These are phyloP conservation scores for Alternaria consortialis DNA, from an alignment of 2,329 filamentous ascomycete genomes.

Conservation along the genomic window DNA sequence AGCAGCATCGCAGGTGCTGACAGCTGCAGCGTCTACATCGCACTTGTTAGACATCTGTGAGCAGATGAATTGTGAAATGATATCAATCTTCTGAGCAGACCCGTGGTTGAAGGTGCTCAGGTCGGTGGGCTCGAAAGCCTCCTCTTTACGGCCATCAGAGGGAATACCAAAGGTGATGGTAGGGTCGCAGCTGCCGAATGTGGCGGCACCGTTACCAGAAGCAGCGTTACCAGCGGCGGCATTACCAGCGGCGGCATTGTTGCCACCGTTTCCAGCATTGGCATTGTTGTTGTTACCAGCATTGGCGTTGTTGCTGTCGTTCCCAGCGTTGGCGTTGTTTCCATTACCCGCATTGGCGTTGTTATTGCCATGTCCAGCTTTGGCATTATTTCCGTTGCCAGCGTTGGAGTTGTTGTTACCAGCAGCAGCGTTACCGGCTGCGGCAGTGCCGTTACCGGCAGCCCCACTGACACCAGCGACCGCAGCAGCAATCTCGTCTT, in stretches of 20 bases:
- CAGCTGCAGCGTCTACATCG: slow-evolving; percentile 29
- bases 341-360: slow-evolving; percentile 16
- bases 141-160: slow-evolving; percentile 59
- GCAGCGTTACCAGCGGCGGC: slow-evolving; percentile 1
- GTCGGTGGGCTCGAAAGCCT: slow-evolving; percentile 56
- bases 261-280: not conserved
- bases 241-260: slow-evolving; percentile 3
- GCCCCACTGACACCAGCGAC: slow-evolving; percentile 49
- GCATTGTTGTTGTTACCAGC: not conserved
- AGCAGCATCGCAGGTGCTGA: slow-evolving; percentile 33
- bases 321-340: slow-evolving; percentile 7
- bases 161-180: slow-evolving; percentile 61
- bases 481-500: slow-evolving; percentile 62
- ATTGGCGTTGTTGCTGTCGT: not conserved
- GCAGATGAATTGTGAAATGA: slow-evolving; percentile 62
- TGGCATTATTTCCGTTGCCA: slow-evolving; percentile 25
- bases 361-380: slow-evolving; percentile 10
- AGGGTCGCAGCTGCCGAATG: slow-evolving; percentile 60
- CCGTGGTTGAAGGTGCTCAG: slow-evolving; percentile 61
- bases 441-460: slow-evolving; percentile 1
- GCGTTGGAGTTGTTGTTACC: not conserved
- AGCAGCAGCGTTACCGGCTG: slow-evolving; percentile 18
- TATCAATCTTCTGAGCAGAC: slow-evolving; percentile 59
- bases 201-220: slow-evolving; percentile 1
- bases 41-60: slow-evolving; percentile 51